Conservation (phyloP, 164 flowering plant species). For the Magnolia kwangsiensis region DNA sequence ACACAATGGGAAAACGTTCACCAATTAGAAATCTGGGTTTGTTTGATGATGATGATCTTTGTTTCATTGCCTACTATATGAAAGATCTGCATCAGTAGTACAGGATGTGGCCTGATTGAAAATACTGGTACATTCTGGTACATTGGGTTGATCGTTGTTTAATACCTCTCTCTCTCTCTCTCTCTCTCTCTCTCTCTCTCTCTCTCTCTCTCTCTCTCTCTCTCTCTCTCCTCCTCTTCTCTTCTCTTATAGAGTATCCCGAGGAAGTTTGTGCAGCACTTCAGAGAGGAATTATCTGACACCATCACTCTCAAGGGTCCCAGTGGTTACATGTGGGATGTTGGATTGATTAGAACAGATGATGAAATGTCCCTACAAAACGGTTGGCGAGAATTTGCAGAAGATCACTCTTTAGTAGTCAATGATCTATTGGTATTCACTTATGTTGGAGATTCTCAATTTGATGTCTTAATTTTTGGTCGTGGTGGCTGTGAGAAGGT, state of each 20-base stretch:
- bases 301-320: slow-evolving; percentile 1
- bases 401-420: slow-evolving; percentile 19
- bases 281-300: slow-evolving; percentile 13
- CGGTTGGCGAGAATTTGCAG: slow-evolving; percentile 33
- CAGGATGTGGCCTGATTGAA: background rate
- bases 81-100: too few relatives aligned
- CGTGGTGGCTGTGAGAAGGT: slow-evolving; percentile 22
- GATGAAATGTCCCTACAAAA: slow-evolving; percentile 18
- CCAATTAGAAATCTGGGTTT: too few relatives aligned
- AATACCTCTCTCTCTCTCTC: background rate
- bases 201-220: background rate
- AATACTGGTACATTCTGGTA: background rate
- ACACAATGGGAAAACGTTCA: too few relatives aligned
- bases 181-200: background rate
- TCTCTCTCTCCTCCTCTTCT: background rate
- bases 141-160: background rate
- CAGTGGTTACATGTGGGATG: background rate
- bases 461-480: slow-evolving; percentile 36
- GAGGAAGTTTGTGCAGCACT: slow-evolving; percentile 16
- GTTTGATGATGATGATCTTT: too few relatives aligned
- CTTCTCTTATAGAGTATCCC: slow-evolving; percentile 7
- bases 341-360: slow-evolving; percentile 4
- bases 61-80: too few relatives aligned
- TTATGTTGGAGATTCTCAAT: slow-evolving; percentile 27
- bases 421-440: slow-evolving; percentile 31